Evolutionary conservation across 768 basidiomycete species (phyloP).

Genomic region (Hydnomerulius pinastri): DNA sequence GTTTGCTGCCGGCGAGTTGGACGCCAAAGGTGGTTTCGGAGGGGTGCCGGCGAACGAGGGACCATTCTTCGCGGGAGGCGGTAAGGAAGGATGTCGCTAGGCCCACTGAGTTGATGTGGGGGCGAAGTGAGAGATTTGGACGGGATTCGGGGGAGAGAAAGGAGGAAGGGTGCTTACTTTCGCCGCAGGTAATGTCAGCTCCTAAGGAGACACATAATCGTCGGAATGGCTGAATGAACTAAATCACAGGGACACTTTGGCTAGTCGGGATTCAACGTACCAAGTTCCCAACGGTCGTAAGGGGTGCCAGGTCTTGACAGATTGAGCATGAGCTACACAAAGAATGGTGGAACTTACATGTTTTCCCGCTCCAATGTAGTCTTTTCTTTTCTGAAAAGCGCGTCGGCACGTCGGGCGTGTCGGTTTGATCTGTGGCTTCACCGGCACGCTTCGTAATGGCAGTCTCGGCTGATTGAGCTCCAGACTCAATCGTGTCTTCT

Average conservation of each 20-base stretch:
- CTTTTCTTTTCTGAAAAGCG: conserved; percentile 85
- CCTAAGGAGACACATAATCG: conserved; percentile 84
- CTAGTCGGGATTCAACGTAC: conserved; percentile 39
- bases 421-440: conserved; percentile 39
- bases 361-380: conserved; percentile 83
- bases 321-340: conserved; percentile 36
- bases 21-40: conserved; percentile 88
- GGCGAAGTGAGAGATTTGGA: neutral
- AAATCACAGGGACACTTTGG: neutral
- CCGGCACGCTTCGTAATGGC: conserved; percentile 39
- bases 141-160: neutral
- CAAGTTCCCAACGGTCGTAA: conserved; percentile 95
- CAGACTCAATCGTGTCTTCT: neutral
- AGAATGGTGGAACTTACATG: conserved; percentile 54
- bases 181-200: conserved; percentile 93
- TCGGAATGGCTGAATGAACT: conserved; percentile 77
- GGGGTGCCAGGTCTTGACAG: conserved; percentile 62
- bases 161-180: conserved; percentile 54
- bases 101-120: conserved; percentile 65
- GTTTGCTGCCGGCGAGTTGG: conserved; percentile 90
- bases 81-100: conserved; percentile 87
- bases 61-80: conserved; percentile 95
- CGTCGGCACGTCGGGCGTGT: conserved; percentile 68
- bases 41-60: conserved; percentile 84
- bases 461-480: conserved; percentile 5